Evolutionary conservation across 495 filamentous ascomycete genomes (phyloP).

Genomic region (Lophium mytilinum): DNA sequence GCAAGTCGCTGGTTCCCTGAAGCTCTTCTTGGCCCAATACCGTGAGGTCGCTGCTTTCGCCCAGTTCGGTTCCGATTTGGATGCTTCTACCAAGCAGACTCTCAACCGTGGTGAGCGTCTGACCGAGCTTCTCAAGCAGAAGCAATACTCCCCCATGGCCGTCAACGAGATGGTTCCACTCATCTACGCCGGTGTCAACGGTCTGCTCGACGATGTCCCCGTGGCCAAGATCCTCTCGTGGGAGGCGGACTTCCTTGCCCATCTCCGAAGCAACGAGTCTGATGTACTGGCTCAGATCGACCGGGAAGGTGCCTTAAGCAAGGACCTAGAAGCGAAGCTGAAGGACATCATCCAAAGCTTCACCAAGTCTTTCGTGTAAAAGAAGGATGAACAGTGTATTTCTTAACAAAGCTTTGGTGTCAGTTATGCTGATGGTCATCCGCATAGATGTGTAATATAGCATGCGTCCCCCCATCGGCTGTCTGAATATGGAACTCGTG

Average conservation of each 20-base stretch:
- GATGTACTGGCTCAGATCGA: conserved; percentile 82
- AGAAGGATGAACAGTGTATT: conserved; percentile 17
- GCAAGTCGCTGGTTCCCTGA: conserved; percentile 98
- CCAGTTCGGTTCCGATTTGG: conserved; percentile 99
- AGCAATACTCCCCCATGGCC: conserved; percentile 98
- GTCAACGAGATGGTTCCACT: conserved; percentile 99
- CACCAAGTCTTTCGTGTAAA: conserved; percentile 77
- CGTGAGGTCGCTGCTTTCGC: conserved; percentile 99
- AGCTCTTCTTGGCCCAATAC: conserved; percentile 99
- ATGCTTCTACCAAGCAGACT: conserved; percentile 98
- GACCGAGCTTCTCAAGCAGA: conserved; percentile 98
- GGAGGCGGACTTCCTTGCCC: conserved; percentile 87
- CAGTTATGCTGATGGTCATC: conserved; percentile 24
- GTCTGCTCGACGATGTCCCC: conserved; percentile 78
- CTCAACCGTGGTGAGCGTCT: conserved; percentile 98
- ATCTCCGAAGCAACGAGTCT: conserved; percentile 81
- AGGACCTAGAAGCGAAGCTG: conserved; percentile 84
- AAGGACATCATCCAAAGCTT: conserved; percentile 71
- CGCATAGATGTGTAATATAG: conserved; percentile 28
- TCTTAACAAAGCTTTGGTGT: conserved; percentile 21
- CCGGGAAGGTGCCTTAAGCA: conserved; percentile 92
- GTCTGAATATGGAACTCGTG: conserved; percentile 26
- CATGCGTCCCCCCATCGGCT: conserved; percentile 28
- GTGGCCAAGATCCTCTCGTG: conserved; percentile 80
- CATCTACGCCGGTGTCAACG: conserved; percentile 99